Evolutionary conservation across 768 basidiomycete genomes (phyloP), one percentile per base, ranked within the genome.

Genomic region (Suillus variegatus): DNA sequence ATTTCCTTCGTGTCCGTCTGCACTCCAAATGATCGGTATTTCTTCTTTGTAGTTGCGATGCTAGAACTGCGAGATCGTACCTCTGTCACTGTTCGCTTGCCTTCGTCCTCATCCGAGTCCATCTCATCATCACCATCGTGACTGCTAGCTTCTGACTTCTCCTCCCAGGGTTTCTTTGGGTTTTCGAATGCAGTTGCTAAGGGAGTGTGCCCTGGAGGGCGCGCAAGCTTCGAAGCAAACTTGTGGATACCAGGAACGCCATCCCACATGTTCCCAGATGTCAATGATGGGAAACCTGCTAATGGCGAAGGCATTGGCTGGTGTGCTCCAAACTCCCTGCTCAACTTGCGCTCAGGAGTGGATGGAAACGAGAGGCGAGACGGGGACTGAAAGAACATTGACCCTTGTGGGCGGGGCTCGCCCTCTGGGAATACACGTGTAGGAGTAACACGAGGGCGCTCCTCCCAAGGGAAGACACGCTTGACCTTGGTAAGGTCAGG

Each of bases 391-490:
- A 64, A 13, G 40, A 66, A 69, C 36, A 65, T 58, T 8, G 61
- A 18, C n/a, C 76, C 75, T 12, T 86, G 84, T 1, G 83, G 81
- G 32, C 84, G 87, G 56, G 83, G 80, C 57, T 90, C 88, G 38
- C 84, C 78, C n/a, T 76, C 78, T 36, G 92, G 94, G 71, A 94
- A 94, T 40, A 91, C 85, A 62, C 93, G 90, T 35, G 82, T 82
- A 16, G 92, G 93, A 67, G 82, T 69, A 57, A 81, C 83, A 40
- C 91, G 86, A 14, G 86, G 89, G 70, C 85, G 85, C 65, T 88
- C 85, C 74, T 99, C 97, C 97, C 97, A 99, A n/a, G 97, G 95
- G 76, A 99, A 99, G 41, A 97, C 82, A 41, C 84, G 80, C 66
- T 89, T 89, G 25, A 96, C 85, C 71, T 92, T 92, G 32, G 77